A percentile compares a stretch with the other conserved stretches of the same genome.
These are phyloP conservation scores for Pseudopithomyces chartarum DNA, from an alignment of 2,329 filamentous ascomycete genomes.

Conservation along the genomic window DNA sequence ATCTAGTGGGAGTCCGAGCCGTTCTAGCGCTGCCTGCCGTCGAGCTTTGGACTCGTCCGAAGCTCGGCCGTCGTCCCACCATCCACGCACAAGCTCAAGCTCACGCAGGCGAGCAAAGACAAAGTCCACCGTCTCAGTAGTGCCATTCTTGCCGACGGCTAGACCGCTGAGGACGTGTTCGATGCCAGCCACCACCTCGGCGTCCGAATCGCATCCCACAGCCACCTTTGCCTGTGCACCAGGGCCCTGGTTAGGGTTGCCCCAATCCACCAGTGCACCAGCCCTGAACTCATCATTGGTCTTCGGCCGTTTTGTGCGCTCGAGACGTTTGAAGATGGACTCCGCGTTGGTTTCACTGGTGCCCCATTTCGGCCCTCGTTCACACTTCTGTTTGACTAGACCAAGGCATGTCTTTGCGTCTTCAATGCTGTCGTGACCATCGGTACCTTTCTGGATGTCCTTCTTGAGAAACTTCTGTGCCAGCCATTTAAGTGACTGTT, in stretches of 20 bases:
- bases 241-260: conserved; percentile 70
- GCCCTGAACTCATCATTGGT: conserved; percentile 44
- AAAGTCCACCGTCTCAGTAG: conserved; percentile 62
- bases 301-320: conserved; percentile 57
- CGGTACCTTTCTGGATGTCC: conserved; percentile 81
- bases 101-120: conserved; percentile 67
- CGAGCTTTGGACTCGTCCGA: conserved; percentile 41
- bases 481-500: conserved; percentile 88
- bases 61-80: conserved; percentile 60
- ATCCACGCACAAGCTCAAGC: conserved; percentile 64
- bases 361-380: conserved; percentile 87
- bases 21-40: conserved; percentile 31
- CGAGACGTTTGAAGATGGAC: conserved; percentile 85
- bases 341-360: conserved; percentile 78
- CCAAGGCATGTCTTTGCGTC: conserved; percentile 91
- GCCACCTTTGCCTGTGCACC: conserved; percentile 61
- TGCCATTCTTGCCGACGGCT: conserved; percentile 47
- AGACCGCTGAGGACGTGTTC: conserved; percentile 58
- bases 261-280: conserved; percentile 87
- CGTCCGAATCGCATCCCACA: conserved; percentile 62
- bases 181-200: conserved; percentile 62
- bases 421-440: conserved; percentile 89
- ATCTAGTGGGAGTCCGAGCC: conserved; percentile 25
- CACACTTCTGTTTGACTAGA: conserved; percentile 92
- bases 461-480: conserved; percentile 82